Conservation (phyloP, 73 alveolate species). For the Paramecium tetraurelia region DNA sequence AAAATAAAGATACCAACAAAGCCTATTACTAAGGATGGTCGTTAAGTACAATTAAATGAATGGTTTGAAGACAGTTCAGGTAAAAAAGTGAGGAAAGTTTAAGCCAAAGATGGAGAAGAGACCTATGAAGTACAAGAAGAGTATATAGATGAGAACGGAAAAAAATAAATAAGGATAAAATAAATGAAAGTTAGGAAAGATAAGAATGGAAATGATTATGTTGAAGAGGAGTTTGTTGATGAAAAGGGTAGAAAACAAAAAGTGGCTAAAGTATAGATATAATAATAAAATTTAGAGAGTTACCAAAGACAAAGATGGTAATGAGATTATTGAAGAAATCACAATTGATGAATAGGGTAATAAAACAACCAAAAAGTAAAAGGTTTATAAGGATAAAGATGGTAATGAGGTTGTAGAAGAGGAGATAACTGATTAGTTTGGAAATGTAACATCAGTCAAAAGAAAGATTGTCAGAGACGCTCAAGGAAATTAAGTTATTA, state of each 20-base stretch:
- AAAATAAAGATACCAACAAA: constrained; percentile 51
- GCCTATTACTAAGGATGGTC: constrained; percentile 46
- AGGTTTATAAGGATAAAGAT: constrained; percentile 47
- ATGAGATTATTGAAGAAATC: constrained; percentile 54
- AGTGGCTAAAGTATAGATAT: background rate
- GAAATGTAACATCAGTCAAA: background rate
- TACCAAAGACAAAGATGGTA: constrained; percentile 62
- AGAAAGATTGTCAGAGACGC: constrained; percentile 56
- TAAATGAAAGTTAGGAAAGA: constrained; percentile 58
- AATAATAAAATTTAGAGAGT: background rate
- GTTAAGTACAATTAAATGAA: constrained; percentile 36
- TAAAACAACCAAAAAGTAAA: constrained; percentile 27
- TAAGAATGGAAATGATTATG: constrained; percentile 55
- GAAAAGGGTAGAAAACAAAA: constrained; percentile 41
- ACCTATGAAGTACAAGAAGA: constrained; percentile 52
- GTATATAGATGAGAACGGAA: constrained; percentile 49
- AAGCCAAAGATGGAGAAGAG: constrained; percentile 62
- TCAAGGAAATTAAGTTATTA: constrained; percentile 53
- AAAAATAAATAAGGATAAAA: constrained; percentile 32
- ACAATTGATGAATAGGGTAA: constrained; percentile 54
- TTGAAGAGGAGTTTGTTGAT: constrained; percentile 56
- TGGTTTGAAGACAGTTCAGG: constrained; percentile 48
- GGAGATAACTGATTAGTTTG: background rate
- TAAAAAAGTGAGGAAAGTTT: constrained; percentile 23
- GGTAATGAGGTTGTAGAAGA: constrained; percentile 47